Percentiles rank a stretch among this genome's conserved stretches.
Conservation (phyloP, 345 rosid genomes). For the Leavenworthia alabamica region DNA sequence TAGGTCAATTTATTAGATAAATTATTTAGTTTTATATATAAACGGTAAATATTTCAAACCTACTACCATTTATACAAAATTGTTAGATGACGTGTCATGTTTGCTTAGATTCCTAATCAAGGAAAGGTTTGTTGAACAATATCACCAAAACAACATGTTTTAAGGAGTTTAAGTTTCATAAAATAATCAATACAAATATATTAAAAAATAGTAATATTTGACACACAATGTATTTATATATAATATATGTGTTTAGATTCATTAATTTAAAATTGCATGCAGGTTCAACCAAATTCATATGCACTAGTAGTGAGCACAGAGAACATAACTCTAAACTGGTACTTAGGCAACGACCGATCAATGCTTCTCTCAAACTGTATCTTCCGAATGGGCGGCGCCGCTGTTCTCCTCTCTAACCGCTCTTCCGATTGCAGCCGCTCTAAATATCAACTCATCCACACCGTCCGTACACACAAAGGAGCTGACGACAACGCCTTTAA, state of each 20-base stretch:
- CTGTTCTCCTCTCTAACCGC: constrained; percentile 48
- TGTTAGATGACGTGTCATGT: constrained; percentile 7
- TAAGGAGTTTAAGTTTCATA: constrained; percentile 21
- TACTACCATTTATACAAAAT: not conserved
- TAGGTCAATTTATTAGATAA: not conserved
- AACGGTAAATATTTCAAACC: not conserved
- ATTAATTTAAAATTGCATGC: not conserved
- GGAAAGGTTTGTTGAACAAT: constrained; percentile 19
- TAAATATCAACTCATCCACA: constrained; percentile 54
- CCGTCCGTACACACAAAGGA: constrained; percentile 59
- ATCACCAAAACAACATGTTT: constrained; percentile 13
- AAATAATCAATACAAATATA: not conserved
- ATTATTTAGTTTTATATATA: not conserved
- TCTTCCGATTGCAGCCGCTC: constrained; percentile 35
- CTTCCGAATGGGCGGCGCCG: constrained; percentile 52
- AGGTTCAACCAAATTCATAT: constrained; percentile 50
- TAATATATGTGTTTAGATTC: not conserved
- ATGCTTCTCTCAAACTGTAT: constrained; percentile 58
- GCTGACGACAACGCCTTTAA: constrained; percentile 43
- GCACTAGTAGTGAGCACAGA: constrained; percentile 63
- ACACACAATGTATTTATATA: not conserved
- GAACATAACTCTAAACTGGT: constrained; percentile 43
- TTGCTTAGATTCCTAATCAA: constrained; percentile 1
- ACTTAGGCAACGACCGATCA: constrained; percentile 47
- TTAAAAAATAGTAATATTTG: no score